Evolutionary conservation across 371 early-diverging fungal genomes (phyloP).

Genomic region (Lichtheimia ramosa): DNA sequence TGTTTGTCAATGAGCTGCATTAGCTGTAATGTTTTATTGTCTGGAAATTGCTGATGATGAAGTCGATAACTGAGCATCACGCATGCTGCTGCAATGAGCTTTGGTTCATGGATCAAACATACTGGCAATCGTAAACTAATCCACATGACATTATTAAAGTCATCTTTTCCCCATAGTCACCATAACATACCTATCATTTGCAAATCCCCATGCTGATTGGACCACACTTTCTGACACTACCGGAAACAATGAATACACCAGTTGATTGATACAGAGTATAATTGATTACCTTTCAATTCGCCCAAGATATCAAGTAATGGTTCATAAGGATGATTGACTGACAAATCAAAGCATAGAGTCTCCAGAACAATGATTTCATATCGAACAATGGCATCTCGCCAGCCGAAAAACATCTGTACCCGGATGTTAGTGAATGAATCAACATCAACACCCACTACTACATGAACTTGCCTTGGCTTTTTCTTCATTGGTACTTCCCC

Average conservation of each 20-base stretch:
- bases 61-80: conserved; percentile 20
- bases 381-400: conserved; percentile 49
- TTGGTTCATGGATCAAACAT: conserved; percentile 34
- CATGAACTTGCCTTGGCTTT: conserved; percentile 24
- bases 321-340: conserved; percentile 72
- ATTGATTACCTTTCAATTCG: conserved; percentile 35
- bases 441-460: not conserved
- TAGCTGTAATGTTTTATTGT: not conserved
- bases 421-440: not conserved
- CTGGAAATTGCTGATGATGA: not conserved
- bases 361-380: conserved; percentile 72
- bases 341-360: conserved; percentile 75
- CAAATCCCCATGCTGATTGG: conserved; percentile 59
- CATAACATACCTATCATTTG: conserved; percentile 50
- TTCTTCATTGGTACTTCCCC: conserved; percentile 16
- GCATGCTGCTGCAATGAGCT: conserved; percentile 40
- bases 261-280: not conserved
- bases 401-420: conserved; percentile 40
- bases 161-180: too few relatives aligned
- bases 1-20: not conserved
- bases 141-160: not conserved
- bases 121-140: conserved; percentile 36
- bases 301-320: conserved; percentile 46
- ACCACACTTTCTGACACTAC: conserved; percentile 20
- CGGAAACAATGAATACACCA: not conserved